phyloP scores from a whole-genome alignment of 2,329 filamentous ascomycete species.

The Bipolaris bicolor region DNA sequence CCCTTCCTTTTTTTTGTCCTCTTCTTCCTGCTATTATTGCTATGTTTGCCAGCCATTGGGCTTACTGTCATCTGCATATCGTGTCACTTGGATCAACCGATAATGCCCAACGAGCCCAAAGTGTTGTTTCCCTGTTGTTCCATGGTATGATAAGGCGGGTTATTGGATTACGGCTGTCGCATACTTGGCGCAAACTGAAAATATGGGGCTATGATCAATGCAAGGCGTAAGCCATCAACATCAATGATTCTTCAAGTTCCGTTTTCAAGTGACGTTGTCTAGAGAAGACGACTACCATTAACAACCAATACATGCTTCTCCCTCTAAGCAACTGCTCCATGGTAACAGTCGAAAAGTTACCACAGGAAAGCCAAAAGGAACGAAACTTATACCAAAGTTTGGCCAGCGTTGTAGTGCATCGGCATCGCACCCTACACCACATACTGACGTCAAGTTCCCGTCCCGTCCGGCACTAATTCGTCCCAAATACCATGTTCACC shows the following conservation, averaged over 20 bases:
- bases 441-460: conserved; percentile 2
- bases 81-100: background rate
- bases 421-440: background rate
- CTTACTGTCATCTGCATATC: background rate
- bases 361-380: background rate
- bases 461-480: background rate
- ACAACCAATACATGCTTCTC: background rate
- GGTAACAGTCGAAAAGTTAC: background rate
- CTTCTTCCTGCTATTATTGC: conserved; percentile 7
- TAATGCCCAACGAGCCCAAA: background rate
- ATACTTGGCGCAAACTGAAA: conserved; percentile 5
- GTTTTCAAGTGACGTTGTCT: background rate
- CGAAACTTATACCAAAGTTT: background rate
- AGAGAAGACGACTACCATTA: background rate
- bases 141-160: background rate
- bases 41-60: background rate
- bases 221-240: background rate
- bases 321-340: background rate
- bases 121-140: background rate
- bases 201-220: conserved; percentile 2
- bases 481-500: background rate
- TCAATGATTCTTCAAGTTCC: background rate
- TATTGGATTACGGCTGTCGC: background rate
- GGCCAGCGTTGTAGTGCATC: background rate
- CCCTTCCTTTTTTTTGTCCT: background rate